Evolutionary conservation across 805 yeast genomes (phyloP), one percentile per base, ranked within the genome.

Genomic region (Dipodascopsis tothii): DNA sequence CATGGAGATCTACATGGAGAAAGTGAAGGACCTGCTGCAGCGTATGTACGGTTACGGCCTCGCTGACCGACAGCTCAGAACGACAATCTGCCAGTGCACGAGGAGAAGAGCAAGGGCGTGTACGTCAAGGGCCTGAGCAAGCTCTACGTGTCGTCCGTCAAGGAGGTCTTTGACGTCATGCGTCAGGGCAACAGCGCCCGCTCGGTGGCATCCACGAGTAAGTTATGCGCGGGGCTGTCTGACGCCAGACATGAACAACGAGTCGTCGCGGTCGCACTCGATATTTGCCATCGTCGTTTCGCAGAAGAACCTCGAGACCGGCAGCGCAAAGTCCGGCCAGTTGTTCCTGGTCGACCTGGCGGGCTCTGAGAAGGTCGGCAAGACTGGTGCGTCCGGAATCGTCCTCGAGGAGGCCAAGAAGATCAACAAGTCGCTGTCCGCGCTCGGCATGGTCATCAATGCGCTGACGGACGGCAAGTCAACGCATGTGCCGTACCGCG

Each of bases 1-100:
- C 51, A 71, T 84, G 78, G 96, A 88, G 57, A 78, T 88, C 9
- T 82, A 84, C 61, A 74, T 82, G 71, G 96, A 88, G 51, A 75
- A 73, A 35, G 73, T 87, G 33, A 67, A 73, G 49, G 96, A 88
- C 60, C 66, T 87, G 43, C 65, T 88, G 27, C 69, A 68, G n/a
- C 67, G 70, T 0, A 50, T 27, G 3, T 25, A 25, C 30, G 30
- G 14, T 9, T 25, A 25, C 14, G 30, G 14, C 9, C 11, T 9
- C 9, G 30, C 30, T 25, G 39, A 6, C 7, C 37, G 39, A 5
- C 21, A 49, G 52, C 52, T 7, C 49, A 55, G 9, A 53, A 60
- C 18, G 52, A 56, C 51, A 65, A 71, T 54, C 67, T 74, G 50
- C 57, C 74, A 17, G 76, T 83, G 23, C 83, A 75, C 46, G 88